These are phyloP conservation scores for Nicotiana obtusifolia DNA, from an alignment of 257 asterid genomes.

Conservation along the genomic window DNA sequence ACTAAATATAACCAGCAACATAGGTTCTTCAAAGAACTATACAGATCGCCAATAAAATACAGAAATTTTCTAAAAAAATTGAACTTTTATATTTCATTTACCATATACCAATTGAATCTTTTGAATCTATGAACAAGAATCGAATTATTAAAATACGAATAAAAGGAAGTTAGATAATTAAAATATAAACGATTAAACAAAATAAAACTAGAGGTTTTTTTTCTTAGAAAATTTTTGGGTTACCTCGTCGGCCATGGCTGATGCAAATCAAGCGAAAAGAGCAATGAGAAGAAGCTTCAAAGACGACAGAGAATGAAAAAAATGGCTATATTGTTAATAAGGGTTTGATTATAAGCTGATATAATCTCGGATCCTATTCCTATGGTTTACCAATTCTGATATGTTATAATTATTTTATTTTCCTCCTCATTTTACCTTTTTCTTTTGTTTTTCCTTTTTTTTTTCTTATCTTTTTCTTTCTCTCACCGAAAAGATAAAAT, in stretches of 20 bases:
- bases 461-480: not conserved
- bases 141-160: not conserved
- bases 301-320: not conserved
- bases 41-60: not conserved
- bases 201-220: not conserved
- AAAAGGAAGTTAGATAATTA: not conserved
- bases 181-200: not conserved
- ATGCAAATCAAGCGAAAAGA: not conserved
- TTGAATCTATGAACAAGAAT: not conserved
- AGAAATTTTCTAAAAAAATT: not conserved
- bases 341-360: not conserved
- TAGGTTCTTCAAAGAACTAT: not conserved
- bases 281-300: not conserved
- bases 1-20: not conserved
- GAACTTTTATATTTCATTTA: not conserved
- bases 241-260: slow-evolving; percentile 21
- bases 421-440: not conserved
- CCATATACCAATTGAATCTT: not conserved
- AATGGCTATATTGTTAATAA: not conserved
- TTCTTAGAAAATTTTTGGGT: not conserved
- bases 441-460: not conserved
- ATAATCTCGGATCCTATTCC: not conserved
- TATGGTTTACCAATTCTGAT: not conserved
- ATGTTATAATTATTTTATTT: not conserved
- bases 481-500: not conserved